Conservation (phyloP, 768 basidiomycete genomes). For the Phylloporus rhodoxanthus region DNA sequence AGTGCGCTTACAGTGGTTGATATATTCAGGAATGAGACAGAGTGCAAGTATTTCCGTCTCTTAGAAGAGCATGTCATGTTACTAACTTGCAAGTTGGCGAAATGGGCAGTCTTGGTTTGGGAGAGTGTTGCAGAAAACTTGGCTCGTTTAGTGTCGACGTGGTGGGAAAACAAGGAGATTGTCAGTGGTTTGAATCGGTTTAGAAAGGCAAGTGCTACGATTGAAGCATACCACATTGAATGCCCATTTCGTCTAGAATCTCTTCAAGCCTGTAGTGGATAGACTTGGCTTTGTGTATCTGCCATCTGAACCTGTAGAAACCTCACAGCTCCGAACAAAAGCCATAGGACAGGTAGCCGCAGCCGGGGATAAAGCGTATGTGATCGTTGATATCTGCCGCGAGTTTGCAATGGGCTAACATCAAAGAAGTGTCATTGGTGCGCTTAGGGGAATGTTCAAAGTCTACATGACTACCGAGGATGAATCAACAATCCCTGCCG, state of each 20-base stretch:
- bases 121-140: conserved; percentile 58
- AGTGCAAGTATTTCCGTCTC: conserved; percentile 45
- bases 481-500: conserved; percentile 72
- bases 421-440: conserved; percentile 57
- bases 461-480: conserved; percentile 67
- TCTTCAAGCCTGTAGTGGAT: conserved; percentile 72
- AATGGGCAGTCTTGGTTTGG: conserved; percentile 71
- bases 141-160: conserved; percentile 49
- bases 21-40: conserved; percentile 65
- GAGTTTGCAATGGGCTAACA: not conserved
- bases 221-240: not conserved
- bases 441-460: conserved; percentile 66
- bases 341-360: conserved; percentile 56
- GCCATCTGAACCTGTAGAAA: conserved; percentile 59
- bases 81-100: conserved; percentile 1
- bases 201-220: conserved; percentile 43
- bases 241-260: conserved; percentile 33
- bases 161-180: conserved; percentile 74
- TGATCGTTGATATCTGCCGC: not conserved
- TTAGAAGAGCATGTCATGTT: not conserved
- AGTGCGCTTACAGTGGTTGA: conserved; percentile 70
- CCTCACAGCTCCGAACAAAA: conserved; percentile 64
- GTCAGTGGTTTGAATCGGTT: conserved; percentile 54
- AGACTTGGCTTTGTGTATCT: conserved; percentile 74
- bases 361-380: conserved; percentile 39